Conservation (phyloP, 1,139 yeast genomes). For the Scheffersomyces segobiensis region DNA sequence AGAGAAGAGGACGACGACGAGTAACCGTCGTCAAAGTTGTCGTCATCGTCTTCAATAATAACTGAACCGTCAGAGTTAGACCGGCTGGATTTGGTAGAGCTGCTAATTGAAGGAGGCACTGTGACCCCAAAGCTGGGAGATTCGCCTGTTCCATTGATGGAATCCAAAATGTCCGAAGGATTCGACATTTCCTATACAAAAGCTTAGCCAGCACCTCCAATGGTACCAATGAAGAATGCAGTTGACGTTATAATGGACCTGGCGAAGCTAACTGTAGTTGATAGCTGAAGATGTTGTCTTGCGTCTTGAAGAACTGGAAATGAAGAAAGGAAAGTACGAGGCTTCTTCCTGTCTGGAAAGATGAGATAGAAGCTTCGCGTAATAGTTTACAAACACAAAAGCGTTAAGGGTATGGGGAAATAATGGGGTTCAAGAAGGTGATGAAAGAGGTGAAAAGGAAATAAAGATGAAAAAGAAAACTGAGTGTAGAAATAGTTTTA, state of each 20-base stretch:
- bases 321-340: background rate
- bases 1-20: conserved; percentile 6
- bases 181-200: background rate
- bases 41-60: conserved; percentile 7
- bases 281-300: background rate
- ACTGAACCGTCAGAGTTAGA: background rate
- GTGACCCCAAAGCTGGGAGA: background rate
- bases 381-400: background rate
- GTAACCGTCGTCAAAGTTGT: conserved; percentile 6
- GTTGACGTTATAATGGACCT: background rate
- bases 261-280: background rate
- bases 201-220: background rate
- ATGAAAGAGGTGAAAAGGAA: background rate
- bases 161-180: background rate
- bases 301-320: background rate
- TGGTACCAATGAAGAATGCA: background rate
- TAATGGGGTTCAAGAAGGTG: background rate
- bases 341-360: background rate
- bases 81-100: background rate
- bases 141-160: background rate
- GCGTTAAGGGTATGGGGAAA: background rate
- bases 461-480: background rate
- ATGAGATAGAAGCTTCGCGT: background rate
- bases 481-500: background rate
- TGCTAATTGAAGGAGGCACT: background rate